Conservation (phyloP, 306 rosid genomes). For the Hippophae gyantsensis region DNA sequence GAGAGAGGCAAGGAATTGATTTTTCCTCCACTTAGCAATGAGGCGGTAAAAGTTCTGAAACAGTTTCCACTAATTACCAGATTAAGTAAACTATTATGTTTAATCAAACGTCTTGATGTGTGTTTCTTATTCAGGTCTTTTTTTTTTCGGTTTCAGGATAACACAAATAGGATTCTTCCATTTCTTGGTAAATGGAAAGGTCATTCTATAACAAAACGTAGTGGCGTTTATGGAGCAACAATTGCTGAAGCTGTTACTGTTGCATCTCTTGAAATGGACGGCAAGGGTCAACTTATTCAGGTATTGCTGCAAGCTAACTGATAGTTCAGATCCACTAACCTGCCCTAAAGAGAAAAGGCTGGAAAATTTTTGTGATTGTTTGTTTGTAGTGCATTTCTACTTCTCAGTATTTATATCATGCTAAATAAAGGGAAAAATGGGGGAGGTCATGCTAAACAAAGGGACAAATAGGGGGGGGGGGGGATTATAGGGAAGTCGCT, state of each 20-base stretch:
- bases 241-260: slow-evolving; percentile 59
- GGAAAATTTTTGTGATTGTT: too few relatives aligned
- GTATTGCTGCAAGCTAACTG: slow-evolving; percentile 28
- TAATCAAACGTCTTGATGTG: not conserved
- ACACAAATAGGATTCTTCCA: slow-evolving; percentile 45
- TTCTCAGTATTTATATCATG: too few relatives aligned
- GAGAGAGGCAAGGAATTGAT: slow-evolving; percentile 52
- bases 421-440: too few relatives aligned
- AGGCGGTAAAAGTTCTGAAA: slow-evolving; percentile 28
- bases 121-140: not conserved
- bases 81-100: not conserved
- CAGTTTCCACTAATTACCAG: not conserved
- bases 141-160: slow-evolving; percentile 20
- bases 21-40: slow-evolving; percentile 35
- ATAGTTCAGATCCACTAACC: not conserved
- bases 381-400: too few relatives aligned
- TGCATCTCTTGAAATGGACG: slow-evolving; percentile 55
- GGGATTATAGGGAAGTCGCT: too few relatives aligned
- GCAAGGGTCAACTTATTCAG: slow-evolving; percentile 66
- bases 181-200: slow-evolving; percentile 96
- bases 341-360: not conserved
- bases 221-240: slow-evolving; percentile 95
- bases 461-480: too few relatives aligned
- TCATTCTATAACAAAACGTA: slow-evolving; percentile 68
- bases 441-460: too few relatives aligned